These are phyloP conservation scores for Verruconis gallopava DNA, from an alignment of 2,329 filamentous ascomycete genomes.

Conservation along the genomic window DNA sequence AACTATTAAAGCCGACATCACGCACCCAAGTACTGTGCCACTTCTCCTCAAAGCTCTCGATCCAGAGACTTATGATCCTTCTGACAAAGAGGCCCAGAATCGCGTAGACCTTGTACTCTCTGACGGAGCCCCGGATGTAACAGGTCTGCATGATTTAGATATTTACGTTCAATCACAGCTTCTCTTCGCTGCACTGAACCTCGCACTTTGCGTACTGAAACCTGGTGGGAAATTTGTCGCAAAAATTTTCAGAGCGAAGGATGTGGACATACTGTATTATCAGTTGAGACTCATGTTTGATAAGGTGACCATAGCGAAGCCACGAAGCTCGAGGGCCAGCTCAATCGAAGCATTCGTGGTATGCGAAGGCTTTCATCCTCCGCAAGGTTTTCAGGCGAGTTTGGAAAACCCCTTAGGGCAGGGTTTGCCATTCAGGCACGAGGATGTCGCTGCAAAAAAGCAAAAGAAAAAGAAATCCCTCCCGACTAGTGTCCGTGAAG, in stretches of 20 bases:
- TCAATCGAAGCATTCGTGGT: constrained; percentile 96
- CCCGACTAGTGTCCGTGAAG: constrained; percentile 27
- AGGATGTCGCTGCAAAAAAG: background rate
- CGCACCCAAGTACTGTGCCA: constrained; percentile 88
- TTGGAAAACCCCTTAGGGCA: constrained; percentile 63
- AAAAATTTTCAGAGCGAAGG: constrained; percentile 90
- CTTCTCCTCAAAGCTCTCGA: constrained; percentile 77
- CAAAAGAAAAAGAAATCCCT: constrained; percentile 25
- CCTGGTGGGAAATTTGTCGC: constrained; percentile 94
- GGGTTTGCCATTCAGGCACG: constrained; percentile 40
- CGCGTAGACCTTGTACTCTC: constrained; percentile 89
- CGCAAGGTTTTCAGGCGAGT: constrained; percentile 60
- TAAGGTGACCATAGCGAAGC: constrained; percentile 81
- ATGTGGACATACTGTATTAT: constrained; percentile 90
- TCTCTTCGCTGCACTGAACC: constrained; percentile 83
- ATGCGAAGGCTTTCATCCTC: constrained; percentile 77
- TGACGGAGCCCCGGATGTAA: constrained; percentile 92
- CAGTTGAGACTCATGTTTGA: constrained; percentile 88
- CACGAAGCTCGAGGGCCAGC: constrained; percentile 84
- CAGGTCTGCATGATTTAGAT: constrained; percentile 89
- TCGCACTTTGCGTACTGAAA: constrained; percentile 82
- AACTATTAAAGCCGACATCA: constrained; percentile 89
- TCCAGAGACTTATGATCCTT: constrained; percentile 39
- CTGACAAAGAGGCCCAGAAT: constrained; percentile 42
- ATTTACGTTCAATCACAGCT: constrained; percentile 97